Evolutionary conservation across 495 filamentous ascomycete species (phyloP).

Genomic region (Parathielavia hyrcaniae): DNA sequence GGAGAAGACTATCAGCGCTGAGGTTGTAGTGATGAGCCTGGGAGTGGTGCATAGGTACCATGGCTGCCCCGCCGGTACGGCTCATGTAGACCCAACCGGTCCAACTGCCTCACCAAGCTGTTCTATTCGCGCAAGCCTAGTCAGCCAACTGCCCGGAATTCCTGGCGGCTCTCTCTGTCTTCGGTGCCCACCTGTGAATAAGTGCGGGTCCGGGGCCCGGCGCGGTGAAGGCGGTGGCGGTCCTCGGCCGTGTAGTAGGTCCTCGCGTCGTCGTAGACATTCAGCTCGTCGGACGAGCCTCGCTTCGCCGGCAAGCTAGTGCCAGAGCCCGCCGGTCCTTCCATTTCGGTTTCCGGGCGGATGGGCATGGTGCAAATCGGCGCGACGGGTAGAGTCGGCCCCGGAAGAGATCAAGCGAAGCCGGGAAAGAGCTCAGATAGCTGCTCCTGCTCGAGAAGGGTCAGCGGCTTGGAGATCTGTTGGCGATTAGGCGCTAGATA

Average conservation of each 20-base stretch:
- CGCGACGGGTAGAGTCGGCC: not conserved
- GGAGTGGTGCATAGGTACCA: slow-evolving; percentile 30
- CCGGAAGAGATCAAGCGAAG: not conserved
- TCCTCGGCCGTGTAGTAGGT: slow-evolving; percentile 47
- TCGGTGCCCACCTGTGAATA: slow-evolving; percentile 40
- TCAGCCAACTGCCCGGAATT: slow-evolving; percentile 22
- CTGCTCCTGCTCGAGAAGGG: slow-evolving; percentile 1
- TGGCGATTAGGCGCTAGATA: not conserved
- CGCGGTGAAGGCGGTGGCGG: slow-evolving; percentile 38
- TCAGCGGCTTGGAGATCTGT: not conserved
- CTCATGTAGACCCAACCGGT: slow-evolving; percentile 38
- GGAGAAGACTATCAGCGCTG: not conserved
- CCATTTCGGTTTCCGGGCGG: slow-evolving; percentile 11
- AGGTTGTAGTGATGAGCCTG: not conserved
- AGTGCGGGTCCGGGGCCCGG: slow-evolving; percentile 41
- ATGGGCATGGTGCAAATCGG: slow-evolving; percentile 17
- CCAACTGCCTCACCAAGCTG: slow-evolving; percentile 40
- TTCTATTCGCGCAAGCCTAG: slow-evolving; percentile 29
- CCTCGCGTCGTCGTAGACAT: slow-evolving; percentile 44
- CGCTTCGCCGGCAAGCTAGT: slow-evolving; percentile 7
- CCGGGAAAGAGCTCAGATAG: not conserved
- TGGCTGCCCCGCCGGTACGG: slow-evolving; percentile 47
- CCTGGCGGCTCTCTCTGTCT: too few relatives aligned
- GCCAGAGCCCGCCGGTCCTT: slow-evolving; percentile 1
- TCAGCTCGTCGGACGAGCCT: slow-evolving; percentile 34